Evolutionary conservation across 768 basidiomycete species (phyloP).

Genomic region (Mycena belliarum): DNA sequence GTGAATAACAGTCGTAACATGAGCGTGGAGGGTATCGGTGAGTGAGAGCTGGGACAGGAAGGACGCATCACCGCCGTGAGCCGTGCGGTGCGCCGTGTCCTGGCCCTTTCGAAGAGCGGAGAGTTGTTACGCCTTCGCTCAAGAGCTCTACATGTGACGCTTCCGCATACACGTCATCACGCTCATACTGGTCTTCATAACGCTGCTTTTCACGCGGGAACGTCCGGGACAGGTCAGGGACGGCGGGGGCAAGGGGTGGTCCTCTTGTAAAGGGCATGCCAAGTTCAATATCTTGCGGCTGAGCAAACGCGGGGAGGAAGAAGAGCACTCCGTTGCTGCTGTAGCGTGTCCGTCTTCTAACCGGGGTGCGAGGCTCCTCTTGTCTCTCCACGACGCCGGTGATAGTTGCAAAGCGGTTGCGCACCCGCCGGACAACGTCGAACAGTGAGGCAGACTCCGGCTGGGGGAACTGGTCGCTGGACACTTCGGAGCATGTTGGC

Average conservation of each 20-base stretch:
- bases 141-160: conserved; percentile 22
- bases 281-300: conserved; percentile 48
- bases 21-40: conserved; percentile 18
- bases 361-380: conserved; percentile 42
- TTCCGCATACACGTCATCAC: conserved; percentile 15
- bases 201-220: conserved; percentile 23
- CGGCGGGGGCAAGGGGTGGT: conserved; percentile 21
- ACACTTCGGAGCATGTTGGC: conserved; percentile 52
- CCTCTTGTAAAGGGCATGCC: conserved; percentile 31
- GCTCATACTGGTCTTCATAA: conserved; percentile 21
- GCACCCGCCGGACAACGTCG: conserved; percentile 56
- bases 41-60: background rate
- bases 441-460: conserved; percentile 47
- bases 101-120: conserved; percentile 15
- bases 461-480: conserved; percentile 46
- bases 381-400: conserved; percentile 39
- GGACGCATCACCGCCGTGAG: conserved; percentile 2
- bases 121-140: conserved; percentile 19
- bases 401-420: conserved; percentile 56
- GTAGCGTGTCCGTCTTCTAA: conserved; percentile 45
- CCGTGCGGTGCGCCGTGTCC: conserved; percentile 8
- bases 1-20: conserved; percentile 7
- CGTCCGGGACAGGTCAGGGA: conserved; percentile 30
- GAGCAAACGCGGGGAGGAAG: conserved; percentile 79
- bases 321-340: conserved; percentile 65